These are phyloP conservation scores for Cynara cardunculus DNA, from an alignment of 129 eudicot species.

Conservation along the genomic window DNA sequence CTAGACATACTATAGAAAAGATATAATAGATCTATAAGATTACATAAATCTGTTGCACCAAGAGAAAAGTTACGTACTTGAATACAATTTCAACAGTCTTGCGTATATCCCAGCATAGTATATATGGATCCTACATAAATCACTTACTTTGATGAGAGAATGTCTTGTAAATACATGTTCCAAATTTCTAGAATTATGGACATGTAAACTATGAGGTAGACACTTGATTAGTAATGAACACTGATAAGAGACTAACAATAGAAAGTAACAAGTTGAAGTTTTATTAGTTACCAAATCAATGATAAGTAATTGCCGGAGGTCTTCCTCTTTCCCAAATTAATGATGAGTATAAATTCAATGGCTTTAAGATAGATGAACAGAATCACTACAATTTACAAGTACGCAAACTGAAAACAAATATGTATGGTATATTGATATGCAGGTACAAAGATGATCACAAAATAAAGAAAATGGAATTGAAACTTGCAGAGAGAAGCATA, in stretches of 20 bases:
- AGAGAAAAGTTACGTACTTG: slow-evolving; percentile 55
- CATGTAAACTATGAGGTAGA: neutral
- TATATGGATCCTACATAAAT: slow-evolving; percentile 76
- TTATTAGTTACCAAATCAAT: neutral
- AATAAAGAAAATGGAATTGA: too few relatives aligned
- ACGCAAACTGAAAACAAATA: neutral
- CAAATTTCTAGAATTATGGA: neutral
- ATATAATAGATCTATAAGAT: slow-evolving; percentile 1
- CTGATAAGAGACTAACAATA: neutral
- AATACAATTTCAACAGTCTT: slow-evolving; percentile 86
- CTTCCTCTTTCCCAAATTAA: neutral
- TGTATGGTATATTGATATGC: neutral
- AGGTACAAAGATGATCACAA: neutral
- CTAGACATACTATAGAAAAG: neutral
- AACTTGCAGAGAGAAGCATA: too few relatives aligned
- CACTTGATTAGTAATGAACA: neutral
- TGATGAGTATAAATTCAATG: neutral
- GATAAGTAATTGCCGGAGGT: neutral
- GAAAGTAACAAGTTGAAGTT: neutral
- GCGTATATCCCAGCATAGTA: slow-evolving; percentile 97
- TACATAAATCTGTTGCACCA: slow-evolving; percentile 9
- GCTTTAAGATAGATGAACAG: neutral
- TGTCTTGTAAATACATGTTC: neutral
- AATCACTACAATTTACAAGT: neutral
- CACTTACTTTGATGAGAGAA: slow-evolving; percentile 11